Percentiles rank a stretch among this genome's conserved stretches.
These are phyloP conservation scores for Salix udensis DNA, from an alignment of 345 rosid species.

Conservation along the genomic window DNA sequence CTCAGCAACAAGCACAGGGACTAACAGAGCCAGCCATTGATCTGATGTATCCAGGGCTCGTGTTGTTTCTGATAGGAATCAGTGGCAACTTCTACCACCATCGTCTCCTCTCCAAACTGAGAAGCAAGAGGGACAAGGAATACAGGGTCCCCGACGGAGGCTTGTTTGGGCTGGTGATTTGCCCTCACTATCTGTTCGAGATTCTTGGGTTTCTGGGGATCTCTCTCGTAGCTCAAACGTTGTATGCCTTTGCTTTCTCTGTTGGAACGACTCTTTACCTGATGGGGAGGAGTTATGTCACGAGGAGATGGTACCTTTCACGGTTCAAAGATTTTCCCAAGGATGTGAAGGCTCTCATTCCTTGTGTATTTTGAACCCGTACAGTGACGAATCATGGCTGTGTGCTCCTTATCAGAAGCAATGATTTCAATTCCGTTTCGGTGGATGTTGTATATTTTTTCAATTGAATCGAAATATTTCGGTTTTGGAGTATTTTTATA, in stretches of 20 bases:
- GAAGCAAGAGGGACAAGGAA: constrained; percentile 39
- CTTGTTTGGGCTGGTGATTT: constrained; percentile 47
- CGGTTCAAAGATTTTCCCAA: constrained; percentile 65
- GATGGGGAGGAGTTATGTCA: constrained; percentile 53
- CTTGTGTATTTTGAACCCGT: constrained; percentile 43
- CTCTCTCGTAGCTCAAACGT: constrained; percentile 54
- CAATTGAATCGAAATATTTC: no score
- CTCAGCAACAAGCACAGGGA: constrained; percentile 39
- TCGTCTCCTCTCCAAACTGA: constrained; percentile 51
- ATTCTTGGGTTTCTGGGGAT: constrained; percentile 52
- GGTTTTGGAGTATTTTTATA: fast-evolving
- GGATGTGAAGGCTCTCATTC: constrained; percentile 49
- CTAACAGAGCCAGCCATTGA: constrained; percentile 39
- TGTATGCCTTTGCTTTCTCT: constrained; percentile 33
- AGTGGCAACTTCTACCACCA: constrained; percentile 80
- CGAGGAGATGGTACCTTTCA: constrained; percentile 68
- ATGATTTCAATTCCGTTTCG: no score
- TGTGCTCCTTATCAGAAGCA: no score
- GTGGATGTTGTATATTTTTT: no score
- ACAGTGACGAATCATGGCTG: no score
- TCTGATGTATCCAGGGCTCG: constrained; percentile 37
- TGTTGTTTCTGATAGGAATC: constrained; percentile 48
- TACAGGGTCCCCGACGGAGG: constrained; percentile 72
- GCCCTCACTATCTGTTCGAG: constrained; percentile 83
- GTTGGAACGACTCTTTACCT: constrained; percentile 45